Base-by-base conservation (phyloP, 2,329 filamentous ascomycete genomes). In the Trichoderma arundinaceum region DNA sequence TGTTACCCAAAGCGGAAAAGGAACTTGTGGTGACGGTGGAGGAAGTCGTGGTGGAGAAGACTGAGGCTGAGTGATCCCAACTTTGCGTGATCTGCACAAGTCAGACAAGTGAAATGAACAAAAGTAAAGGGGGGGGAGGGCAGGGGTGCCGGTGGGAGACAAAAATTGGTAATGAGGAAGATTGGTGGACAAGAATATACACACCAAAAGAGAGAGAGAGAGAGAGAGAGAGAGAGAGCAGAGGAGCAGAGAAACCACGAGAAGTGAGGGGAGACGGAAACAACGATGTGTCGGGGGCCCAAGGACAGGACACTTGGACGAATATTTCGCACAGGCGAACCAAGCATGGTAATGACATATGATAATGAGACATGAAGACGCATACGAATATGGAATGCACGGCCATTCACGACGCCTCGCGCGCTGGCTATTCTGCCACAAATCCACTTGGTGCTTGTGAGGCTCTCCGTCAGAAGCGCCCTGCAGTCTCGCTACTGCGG, bases 341-440 rank as follows among this genome's bases (percentile, higher is more conserved):
- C 22, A 44, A 12, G 13, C 28, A 62, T 53, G 59, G 52, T 62
- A 53, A 62, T 62, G 58, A 61, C 15, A 41, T 52, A 61, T 61
- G 58, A 61, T 61, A 61, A 61, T 61, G 59, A 62, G 59, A 62
- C 22, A 53, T 43, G 59, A 62, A 60, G 19, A 22, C 43, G 33
- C 43, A 38, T 28, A 22, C 56, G 9, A 59, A 15, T 35, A 38
- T 38, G 32, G 51, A 38, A 8, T 17, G 33, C 51, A 53, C 51
- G 51, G 3, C 32, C n/a, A 22, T 51, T 33, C 22, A 22, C 32
- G 28, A 43, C 22, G 54, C 41, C 9, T 33, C 22, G 38, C 12
- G 54, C 22, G 10, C 54, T n/a, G 28, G 22, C 22, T 4, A 28
- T 28, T 28, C 22, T 4, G 22, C 28, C 15, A 32, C 22, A 32